Percentiles rank a stretch among this genome's conserved stretches.
Conservation (phyloP, 2,329 filamentous ascomycete genomes). For the Diaporthe eres region DNA sequence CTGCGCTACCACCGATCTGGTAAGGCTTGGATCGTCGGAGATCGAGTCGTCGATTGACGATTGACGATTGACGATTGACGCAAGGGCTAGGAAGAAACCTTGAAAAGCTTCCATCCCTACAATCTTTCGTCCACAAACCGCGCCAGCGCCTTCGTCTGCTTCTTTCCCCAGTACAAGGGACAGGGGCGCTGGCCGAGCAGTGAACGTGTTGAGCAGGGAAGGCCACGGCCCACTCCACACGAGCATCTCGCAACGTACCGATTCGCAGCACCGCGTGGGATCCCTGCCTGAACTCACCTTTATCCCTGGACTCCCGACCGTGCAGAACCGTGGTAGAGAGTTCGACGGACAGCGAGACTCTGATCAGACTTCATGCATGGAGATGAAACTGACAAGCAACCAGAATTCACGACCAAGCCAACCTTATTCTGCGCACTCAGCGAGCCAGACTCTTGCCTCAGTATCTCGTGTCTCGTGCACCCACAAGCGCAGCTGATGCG, state of each 20-base stretch:
- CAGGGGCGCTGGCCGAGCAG: neutral
- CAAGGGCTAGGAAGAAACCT: slow-evolving; percentile 15
- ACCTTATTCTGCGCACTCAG: neutral
- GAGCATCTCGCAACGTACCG: slow-evolving; percentile 1
- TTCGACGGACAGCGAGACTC: neutral
- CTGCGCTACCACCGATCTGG: slow-evolving; percentile 16
- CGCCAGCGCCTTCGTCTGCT: neutral
- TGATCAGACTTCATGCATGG: slow-evolving; percentile 23
- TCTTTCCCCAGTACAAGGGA: slow-evolving; percentile 23
- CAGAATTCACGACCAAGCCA: slow-evolving; percentile 18
- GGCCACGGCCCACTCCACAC: slow-evolving; percentile 15
- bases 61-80: slow-evolving; percentile 21
- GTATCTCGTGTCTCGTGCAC: neutral
- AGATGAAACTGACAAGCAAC: slow-evolving; percentile 27
- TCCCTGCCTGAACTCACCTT: neutral
- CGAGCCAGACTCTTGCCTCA: neutral
- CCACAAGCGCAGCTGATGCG: neutral
- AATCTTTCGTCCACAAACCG: neutral
- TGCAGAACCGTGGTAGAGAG: neutral
- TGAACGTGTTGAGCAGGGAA: slow-evolving; percentile 25
- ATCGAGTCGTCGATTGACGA: slow-evolving; percentile 13
- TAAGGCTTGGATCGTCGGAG: slow-evolving; percentile 33
- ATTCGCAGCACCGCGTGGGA: slow-evolving; percentile 1
- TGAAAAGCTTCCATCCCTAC: slow-evolving; percentile 23
- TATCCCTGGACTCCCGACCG: neutral